Evolutionary conservation across 352 stramenopile species (phyloP).

Genomic region (Pythium chondricola): DNA sequence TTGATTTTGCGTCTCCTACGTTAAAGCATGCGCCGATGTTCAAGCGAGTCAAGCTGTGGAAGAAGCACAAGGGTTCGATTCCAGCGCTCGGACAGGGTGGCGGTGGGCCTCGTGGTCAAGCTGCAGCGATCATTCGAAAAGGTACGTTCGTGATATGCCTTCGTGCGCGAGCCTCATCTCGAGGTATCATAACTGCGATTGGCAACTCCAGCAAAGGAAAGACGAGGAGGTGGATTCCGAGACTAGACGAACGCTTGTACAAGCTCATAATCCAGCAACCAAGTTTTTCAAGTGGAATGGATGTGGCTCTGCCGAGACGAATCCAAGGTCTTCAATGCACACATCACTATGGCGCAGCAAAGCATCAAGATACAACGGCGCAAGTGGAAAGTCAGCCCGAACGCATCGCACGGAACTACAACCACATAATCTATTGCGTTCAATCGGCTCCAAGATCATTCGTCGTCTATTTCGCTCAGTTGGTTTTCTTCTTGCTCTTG

Average conservation of each 20-base stretch:
- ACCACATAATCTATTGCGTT: too few relatives aligned
- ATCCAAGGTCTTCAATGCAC: too few relatives aligned
- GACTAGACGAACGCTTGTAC: too few relatives aligned
- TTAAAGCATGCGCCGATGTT: constrained; percentile 87
- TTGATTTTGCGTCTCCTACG: constrained; percentile 32
- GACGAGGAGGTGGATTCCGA: constrained; percentile 19
- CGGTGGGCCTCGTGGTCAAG: constrained; percentile 56
- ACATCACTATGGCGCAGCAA: too few relatives aligned
- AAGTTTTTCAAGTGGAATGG: too few relatives aligned
- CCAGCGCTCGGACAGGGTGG: constrained; percentile 64
- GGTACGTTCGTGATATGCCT: constrained; percentile 18
- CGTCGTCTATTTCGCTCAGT: too few relatives aligned
- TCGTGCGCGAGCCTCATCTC: background rate
- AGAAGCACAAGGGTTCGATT: constrained; percentile 80
- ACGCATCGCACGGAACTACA: too few relatives aligned
- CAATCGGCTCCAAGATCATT: too few relatives aligned
- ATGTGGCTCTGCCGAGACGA: too few relatives aligned
- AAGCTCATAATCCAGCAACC: too few relatives aligned
- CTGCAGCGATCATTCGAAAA: constrained; percentile 78
- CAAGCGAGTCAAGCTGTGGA: constrained; percentile 84
- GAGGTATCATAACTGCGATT: background rate
- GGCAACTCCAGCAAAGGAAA: constrained; percentile 12
- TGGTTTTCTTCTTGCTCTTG: constrained; percentile 69
- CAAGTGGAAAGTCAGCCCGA: too few relatives aligned
- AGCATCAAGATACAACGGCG: too few relatives aligned